Conservation (phyloP, 1,284 basidiomycete genomes). For the Porogramme epimiltina region DNA sequence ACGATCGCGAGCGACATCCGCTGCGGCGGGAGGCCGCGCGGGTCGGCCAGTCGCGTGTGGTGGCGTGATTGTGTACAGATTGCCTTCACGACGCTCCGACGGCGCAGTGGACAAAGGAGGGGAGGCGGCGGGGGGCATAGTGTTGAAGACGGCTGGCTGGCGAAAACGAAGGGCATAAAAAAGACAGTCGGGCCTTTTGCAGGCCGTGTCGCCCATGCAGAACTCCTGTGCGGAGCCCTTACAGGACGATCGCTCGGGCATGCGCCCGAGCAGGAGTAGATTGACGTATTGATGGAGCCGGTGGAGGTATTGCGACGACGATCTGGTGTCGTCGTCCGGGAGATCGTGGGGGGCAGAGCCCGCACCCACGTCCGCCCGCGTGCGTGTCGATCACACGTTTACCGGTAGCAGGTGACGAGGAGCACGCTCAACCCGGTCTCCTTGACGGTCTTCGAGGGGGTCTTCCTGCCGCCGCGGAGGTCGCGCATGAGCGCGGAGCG, state of each 20-base stretch:
- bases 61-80: too few species aligned
- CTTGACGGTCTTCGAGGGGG: slow-evolving; percentile 60
- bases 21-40: too few species aligned
- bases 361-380: background rate
- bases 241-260: slow-evolving; percentile 6
- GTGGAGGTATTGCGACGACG: too few species aligned
- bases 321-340: background rate
- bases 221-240: background rate
- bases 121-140: too few species aligned
- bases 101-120: too few species aligned
- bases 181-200: background rate
- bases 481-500: slow-evolving; percentile 59
- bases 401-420: slow-evolving; percentile 44
- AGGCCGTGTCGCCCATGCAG: background rate
- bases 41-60: too few species aligned
- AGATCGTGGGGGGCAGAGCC: background rate
- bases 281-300: too few species aligned
- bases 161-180: background rate
- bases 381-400: background rate
- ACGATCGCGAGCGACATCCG: too few species aligned
- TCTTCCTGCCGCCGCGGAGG: slow-evolving; percentile 44
- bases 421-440: slow-evolving; percentile 63
- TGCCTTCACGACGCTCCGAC: too few species aligned
- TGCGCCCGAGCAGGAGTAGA: slow-evolving; percentile 6
- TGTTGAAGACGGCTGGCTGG: too few species aligned